These are phyloP conservation scores for Aspergillus sparsus DNA, from an alignment of 495 filamentous ascomycete species.

Conservation along the genomic window DNA sequence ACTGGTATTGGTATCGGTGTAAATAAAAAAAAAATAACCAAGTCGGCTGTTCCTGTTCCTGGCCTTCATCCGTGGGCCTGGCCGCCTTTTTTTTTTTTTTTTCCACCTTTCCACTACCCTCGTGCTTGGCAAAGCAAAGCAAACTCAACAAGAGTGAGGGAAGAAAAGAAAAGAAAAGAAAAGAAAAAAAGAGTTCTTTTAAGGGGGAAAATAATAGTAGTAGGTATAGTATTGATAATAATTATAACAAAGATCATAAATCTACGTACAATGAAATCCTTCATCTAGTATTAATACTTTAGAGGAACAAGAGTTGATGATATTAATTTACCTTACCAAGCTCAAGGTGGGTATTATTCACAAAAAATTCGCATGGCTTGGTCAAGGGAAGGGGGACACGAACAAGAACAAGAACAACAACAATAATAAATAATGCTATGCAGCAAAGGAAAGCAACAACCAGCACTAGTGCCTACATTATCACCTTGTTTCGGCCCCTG, in stretches of 20 bases:
- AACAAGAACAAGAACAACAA: neutral
- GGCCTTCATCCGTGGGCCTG: constrained; percentile 18
- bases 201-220: neutral
- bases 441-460: neutral
- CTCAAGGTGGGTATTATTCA: neutral
- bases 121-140: neutral
- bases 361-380: neutral
- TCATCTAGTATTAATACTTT: neutral
- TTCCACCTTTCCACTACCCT: neutral
- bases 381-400: neutral
- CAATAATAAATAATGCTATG: neutral
- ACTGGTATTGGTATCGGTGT: neutral
- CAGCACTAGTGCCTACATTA: neutral
- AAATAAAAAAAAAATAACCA: neutral
- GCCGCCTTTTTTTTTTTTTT: constrained; percentile 11
- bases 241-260: too few species aligned
- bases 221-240: too few species aligned
- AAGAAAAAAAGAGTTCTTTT: neutral
- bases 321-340: neutral
- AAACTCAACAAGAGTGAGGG: neutral
- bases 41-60: constrained; percentile 12
- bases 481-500: constrained; percentile 16
- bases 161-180: neutral
- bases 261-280: neutral
- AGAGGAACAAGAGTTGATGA: neutral